Base-by-base conservation (phyloP, 1,284 basidiomycete genomes). In the Mycosarcoma mackinlayi region DNA sequence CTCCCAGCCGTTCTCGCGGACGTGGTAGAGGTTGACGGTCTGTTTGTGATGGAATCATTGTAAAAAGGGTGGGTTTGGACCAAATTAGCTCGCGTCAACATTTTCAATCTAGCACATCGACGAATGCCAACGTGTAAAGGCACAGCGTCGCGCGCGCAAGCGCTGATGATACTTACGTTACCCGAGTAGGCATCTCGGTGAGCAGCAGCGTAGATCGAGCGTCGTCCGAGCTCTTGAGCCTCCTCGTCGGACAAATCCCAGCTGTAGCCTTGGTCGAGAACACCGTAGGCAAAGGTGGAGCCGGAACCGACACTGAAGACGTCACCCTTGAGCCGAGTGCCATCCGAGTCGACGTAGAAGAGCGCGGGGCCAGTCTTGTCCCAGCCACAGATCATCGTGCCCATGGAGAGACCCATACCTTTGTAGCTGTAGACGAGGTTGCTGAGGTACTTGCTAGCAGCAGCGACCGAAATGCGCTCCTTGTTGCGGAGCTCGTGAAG, bases 381-480 rank as follows among this genome's bases (percentile, higher is more conserved):
- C 94, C 95, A 98, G 25, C 96, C 96, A 79, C 94, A 98, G 72
- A 98, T 96, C 96, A 98, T 98, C 2, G 96, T 98, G 57, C 96
- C 96, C 95, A 99, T 98, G 83, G 93, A 95, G 62, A 99, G 85
- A 5, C 96, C 96, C 94, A 96, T 98, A 13, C 96, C 96, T 85
- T 98, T 98, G 87, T 98, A 99, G 60, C 90, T 88, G 84, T 98
- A 99, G 7, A 98, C 94, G 52, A 98, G 89, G 82, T 99, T 98
- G 84, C 92, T 92, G 56, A 99, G 87, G 83, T 94, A 96, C 84
- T 99, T 99, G 85, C 91, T 93, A 6, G 96, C 96, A 18, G 96
- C 96, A 13, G 96, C 96, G 18, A 99, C 96, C 18, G 93, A 96
- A 83, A 99, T 98, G 47, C 95, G 90, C 85, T 98, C 94, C 81